A percentile compares a stretch with the other conserved stretches of the same genome.
Conservation (phyloP, 441 rosid species). For the Cnidoscolus chayamansa region DNA sequence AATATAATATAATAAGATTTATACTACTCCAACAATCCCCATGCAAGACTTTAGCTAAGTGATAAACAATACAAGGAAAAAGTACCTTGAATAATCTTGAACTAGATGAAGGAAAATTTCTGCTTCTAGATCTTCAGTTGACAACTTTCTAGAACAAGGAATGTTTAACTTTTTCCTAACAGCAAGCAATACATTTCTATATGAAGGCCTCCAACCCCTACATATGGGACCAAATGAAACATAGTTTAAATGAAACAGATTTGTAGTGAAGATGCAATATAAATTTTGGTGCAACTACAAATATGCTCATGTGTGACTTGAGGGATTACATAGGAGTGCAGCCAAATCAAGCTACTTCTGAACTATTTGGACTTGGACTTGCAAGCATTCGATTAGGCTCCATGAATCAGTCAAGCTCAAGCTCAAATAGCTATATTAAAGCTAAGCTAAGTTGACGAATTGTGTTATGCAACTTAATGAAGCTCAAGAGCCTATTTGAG, state of each 20-base stretch:
- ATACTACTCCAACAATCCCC: background rate
- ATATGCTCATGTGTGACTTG: background rate
- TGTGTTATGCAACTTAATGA: background rate
- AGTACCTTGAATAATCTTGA: slow-evolving; percentile 61
- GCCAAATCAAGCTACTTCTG: background rate
- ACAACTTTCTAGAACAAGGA: slow-evolving; percentile 74
- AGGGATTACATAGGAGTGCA: background rate
- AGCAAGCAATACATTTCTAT: slow-evolving; percentile 71
- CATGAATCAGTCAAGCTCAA: background rate
- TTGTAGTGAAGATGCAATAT: slow-evolving; percentile 4
- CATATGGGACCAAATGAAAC: slow-evolving; percentile 12
- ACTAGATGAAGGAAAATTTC: slow-evolving; percentile 84
- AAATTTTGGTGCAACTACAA: background rate
- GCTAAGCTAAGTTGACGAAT: background rate
- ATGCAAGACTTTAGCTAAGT: slow-evolving; percentile 11
- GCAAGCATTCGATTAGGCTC: background rate
- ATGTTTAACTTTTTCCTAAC: slow-evolving; percentile 60
- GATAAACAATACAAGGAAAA: background rate
- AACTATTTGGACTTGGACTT: background rate
- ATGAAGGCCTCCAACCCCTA: slow-evolving; percentile 97
- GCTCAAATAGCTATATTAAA: background rate
- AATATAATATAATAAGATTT: background rate
- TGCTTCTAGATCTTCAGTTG: slow-evolving; percentile 77
- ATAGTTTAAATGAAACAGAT: background rate
- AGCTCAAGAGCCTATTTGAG: background rate